Evolutionary conservation across 176 grass and related monocot species (phyloP).

Genomic region (Alloteropsis semialata): DNA sequence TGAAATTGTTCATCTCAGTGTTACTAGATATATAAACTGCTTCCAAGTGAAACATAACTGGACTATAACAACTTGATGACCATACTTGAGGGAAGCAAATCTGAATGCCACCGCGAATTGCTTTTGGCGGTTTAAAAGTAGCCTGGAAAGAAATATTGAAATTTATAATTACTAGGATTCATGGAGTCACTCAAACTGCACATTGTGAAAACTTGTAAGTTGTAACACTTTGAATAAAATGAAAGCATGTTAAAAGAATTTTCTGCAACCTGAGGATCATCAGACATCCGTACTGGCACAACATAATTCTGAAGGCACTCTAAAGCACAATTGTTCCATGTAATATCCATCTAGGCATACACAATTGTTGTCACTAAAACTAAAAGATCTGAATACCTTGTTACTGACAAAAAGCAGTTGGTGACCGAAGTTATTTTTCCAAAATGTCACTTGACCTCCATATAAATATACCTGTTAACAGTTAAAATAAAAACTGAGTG

Average conservation of each 20-base stretch:
- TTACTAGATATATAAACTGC: not conserved
- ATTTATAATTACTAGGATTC: not conserved
- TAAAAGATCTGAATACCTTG: conserved; percentile 43
- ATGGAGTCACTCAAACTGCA: not conserved
- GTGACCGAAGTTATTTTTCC: conserved; percentile 45
- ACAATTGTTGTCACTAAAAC: not conserved
- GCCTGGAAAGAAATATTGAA: conserved; percentile 31
- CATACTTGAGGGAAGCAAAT: conserved; percentile 79
- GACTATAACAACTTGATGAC: not conserved
- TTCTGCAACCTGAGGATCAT: not conserved
- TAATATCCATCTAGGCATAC: not conserved
- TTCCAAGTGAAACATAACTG: conserved; percentile 10
- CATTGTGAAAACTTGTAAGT: not conserved
- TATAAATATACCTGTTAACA: conserved; percentile 51
- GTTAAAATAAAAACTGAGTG: not conserved
- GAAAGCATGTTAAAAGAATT: not conserved
- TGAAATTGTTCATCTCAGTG: not conserved
- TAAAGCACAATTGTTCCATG: not conserved
- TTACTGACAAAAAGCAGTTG: conserved; percentile 62
- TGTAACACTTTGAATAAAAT: not conserved
- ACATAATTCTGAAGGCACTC: not conserved
- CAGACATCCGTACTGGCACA: not conserved
- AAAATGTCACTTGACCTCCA: conserved; percentile 60
- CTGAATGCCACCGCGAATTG: conserved; percentile 68
- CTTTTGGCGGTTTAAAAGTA: conserved; percentile 70